Conservation (phyloP, 2,329 filamentous ascomycete genomes). For the Xylaria sp. region DNA sequence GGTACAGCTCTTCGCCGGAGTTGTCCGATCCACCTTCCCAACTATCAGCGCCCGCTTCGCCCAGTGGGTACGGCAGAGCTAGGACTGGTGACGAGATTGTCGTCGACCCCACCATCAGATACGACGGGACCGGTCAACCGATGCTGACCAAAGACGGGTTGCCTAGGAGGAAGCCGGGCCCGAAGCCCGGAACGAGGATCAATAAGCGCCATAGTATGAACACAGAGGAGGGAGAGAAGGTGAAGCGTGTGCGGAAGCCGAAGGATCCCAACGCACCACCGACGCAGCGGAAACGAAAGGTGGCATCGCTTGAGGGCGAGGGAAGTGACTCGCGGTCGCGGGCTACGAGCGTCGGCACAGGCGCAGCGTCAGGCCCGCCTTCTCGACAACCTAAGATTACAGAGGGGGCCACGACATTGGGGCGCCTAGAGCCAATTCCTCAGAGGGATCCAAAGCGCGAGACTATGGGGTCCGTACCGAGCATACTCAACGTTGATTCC, state of each 20-base stretch:
- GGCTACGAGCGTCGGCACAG: constrained; percentile 28
- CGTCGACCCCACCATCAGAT: constrained; percentile 38
- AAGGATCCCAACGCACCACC: constrained; percentile 62
- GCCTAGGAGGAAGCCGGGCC: constrained; percentile 65
- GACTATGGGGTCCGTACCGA: constrained; percentile 56
- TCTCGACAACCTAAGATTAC: constrained; percentile 45
- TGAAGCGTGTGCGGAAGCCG: constrained; percentile 58
- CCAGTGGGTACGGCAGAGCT: constrained; percentile 27
- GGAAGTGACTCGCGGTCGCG: constrained; percentile 31
- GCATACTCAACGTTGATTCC: constrained; percentile 58
- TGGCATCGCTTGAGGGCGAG: constrained; percentile 40
- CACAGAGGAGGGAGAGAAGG: constrained; percentile 48
- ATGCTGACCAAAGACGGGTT: constrained; percentile 60
- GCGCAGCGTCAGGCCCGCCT: constrained; percentile 25
- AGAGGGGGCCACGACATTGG: constrained; percentile 38
- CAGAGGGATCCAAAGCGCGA: constrained; percentile 57
- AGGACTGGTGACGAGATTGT: constrained; percentile 38
- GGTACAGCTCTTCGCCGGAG: constrained; percentile 39
- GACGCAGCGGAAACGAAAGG: constrained; percentile 58
- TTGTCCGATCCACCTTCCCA: constrained; percentile 39
- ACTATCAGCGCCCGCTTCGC: constrained; percentile 36
- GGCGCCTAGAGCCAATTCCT: constrained; percentile 40
- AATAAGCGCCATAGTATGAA: constrained; percentile 46
- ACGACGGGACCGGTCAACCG: constrained; percentile 40
- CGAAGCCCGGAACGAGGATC: constrained; percentile 62